A percentile compares a stretch with the other conserved stretches of the same genome.
Conservation (phyloP, 176 grass and related monocot genomes). For the Hordeum vulgare region DNA sequence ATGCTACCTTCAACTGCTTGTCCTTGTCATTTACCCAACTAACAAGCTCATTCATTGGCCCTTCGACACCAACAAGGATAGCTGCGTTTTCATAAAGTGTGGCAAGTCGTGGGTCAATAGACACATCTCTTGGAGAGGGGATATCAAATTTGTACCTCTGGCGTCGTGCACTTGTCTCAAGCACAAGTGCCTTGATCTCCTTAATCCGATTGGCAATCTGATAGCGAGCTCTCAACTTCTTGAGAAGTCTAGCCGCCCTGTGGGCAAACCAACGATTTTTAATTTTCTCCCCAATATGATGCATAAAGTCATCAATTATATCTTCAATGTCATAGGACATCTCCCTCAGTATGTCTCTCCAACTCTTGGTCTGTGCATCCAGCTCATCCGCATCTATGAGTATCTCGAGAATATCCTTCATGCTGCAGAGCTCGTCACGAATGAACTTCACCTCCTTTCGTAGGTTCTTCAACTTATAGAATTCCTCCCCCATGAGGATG, state of each 20-base stretch:
- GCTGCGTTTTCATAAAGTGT: background rate
- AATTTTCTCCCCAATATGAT: background rate
- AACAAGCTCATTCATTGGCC: background rate
- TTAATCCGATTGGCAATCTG: background rate
- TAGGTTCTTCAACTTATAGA: background rate
- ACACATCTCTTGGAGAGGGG: background rate
- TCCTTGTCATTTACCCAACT: background rate
- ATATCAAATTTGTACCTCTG: conserved; percentile 3
- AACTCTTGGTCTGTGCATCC: background rate
- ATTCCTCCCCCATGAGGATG: conserved; percentile 10
- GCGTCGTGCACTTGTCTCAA: background rate
- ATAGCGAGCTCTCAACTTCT: background rate
- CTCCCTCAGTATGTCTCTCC: background rate
- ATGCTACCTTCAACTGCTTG: background rate
- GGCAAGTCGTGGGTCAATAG: background rate
- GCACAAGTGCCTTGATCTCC: background rate
- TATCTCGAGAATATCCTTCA: background rate
- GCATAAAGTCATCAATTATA: conserved; percentile 4
- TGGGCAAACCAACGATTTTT: background rate
- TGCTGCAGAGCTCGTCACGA: background rate
- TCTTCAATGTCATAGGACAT: conserved; percentile 12
- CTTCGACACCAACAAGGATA: background rate
- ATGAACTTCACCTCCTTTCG: background rate
- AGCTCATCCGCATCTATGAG: background rate
- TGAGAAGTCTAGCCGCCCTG: background rate